Conservation (phyloP, 169 alveolate species). For the Cryptosporidium ubiquitum region DNA sequence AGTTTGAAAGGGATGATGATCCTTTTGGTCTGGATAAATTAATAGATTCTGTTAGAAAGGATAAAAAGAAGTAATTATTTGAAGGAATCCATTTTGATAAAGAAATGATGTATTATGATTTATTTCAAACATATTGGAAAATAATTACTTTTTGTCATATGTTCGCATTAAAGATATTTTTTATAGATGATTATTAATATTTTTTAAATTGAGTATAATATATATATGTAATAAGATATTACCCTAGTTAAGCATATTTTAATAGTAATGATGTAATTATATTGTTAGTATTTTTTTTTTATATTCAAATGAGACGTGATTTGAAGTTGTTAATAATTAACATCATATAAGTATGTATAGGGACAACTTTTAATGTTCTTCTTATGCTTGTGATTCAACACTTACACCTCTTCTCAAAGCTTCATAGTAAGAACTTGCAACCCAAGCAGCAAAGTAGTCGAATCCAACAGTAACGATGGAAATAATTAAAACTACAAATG, state of each 20-base stretch:
- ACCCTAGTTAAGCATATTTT: constrained; percentile 4
- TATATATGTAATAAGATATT: constrained; percentile 18
- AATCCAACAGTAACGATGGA: constrained; percentile 56
- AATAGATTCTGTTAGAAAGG: constrained; percentile 84
- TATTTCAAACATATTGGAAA: neutral
- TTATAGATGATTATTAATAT: neutral
- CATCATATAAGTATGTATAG: neutral
- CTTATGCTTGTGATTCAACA: constrained; percentile 71
- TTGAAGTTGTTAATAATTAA: neutral
- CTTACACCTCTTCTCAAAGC: constrained; percentile 74
- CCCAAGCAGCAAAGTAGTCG: constrained; percentile 73
- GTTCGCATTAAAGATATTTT: neutral
- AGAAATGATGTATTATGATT: no score
- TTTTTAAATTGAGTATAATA: neutral
- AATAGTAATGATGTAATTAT: constrained; percentile 6
- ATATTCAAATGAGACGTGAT: neutral
- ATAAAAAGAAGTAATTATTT: neutral
- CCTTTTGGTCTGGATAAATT: constrained; percentile 90
- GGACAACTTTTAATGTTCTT: neutral
- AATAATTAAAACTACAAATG: constrained; percentile 55
- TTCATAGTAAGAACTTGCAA: constrained; percentile 74
- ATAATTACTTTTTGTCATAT: neutral
- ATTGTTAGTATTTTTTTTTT: neutral
- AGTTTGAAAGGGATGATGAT: constrained; percentile 84
- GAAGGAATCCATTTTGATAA: no score